These are phyloP conservation scores for Talaromyces sp. DNA, from an alignment of 2,329 filamentous ascomycete species.

Conservation along the genomic window DNA sequence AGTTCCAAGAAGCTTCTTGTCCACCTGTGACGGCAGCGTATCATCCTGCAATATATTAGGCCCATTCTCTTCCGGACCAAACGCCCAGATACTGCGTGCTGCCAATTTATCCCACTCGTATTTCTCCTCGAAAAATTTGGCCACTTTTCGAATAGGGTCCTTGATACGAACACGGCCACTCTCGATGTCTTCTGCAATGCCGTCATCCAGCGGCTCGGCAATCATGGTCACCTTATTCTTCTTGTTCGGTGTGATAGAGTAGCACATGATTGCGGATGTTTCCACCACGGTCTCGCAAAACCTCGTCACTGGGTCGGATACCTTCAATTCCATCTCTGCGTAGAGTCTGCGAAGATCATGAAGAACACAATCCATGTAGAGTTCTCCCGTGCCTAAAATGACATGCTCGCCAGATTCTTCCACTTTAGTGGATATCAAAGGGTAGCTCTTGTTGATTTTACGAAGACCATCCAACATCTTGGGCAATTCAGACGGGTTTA, in stretches of 20 bases:
- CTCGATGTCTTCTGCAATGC: slow-evolving; percentile 93
- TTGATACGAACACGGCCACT: slow-evolving; percentile 85
- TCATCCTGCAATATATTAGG: slow-evolving; percentile 97
- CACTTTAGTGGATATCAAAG: slow-evolving; percentile 91
- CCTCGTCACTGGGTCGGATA: slow-evolving; percentile 93
- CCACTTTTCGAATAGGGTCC: slow-evolving; percentile 87
- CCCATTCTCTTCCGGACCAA: slow-evolving; percentile 90
- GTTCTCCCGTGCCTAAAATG: slow-evolving; percentile 87
- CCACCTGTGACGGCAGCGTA: slow-evolving; percentile 88
- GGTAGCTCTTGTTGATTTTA: slow-evolving; percentile 97
- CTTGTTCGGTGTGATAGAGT: slow-evolving; percentile 96
- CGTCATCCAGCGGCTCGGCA: slow-evolving; percentile 90
- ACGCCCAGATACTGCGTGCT: slow-evolving; percentile 95
- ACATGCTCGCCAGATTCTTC: slow-evolving; percentile 98
- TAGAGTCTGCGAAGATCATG: slow-evolving; percentile 93
- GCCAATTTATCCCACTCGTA: slow-evolving; percentile 97
- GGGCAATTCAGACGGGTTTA: slow-evolving; percentile 94
- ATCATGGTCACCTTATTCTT: slow-evolving; percentile 99
- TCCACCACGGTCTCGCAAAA: slow-evolving; percentile 99
- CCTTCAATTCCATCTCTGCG: slow-evolving; percentile 98
- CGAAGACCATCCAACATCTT: slow-evolving; percentile 98
- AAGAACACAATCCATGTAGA: slow-evolving; percentile 99
- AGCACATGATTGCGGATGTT: slow-evolving; percentile 96
- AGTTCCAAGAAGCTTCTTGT: slow-evolving; percentile 82
- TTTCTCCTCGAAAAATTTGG: slow-evolving; percentile 94